phyloP scores from a whole-genome alignment of 306 rosid species.

The Ormosia semicastrata region DNA sequence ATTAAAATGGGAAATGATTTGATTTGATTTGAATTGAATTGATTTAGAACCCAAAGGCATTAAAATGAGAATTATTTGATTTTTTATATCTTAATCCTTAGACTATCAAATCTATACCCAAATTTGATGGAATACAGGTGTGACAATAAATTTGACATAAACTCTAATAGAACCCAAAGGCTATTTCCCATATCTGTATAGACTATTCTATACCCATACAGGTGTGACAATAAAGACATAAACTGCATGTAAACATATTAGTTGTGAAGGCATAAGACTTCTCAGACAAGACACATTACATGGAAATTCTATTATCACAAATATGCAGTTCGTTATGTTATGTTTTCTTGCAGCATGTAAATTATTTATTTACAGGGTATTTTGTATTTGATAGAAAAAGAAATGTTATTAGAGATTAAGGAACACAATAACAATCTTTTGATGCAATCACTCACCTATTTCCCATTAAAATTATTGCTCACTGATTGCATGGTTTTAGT shows the following conservation, averaged over 20 bases:
- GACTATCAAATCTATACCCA: too few relatives aligned
- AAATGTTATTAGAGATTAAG: background rate
- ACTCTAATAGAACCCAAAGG: background rate
- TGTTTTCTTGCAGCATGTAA: background rate
- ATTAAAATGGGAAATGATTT: too few relatives aligned
- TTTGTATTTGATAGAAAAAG: background rate
- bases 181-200: background rate
- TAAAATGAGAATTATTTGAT: too few relatives aligned
- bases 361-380: background rate
- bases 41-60: too few relatives aligned
- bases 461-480: background rate
- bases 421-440: background rate
- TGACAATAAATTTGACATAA: too few relatives aligned
- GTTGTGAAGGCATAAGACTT: background rate
- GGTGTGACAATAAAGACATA: background rate
- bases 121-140: too few relatives aligned
- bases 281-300: background rate
- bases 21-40: too few relatives aligned
- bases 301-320: background rate
- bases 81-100: too few relatives aligned
- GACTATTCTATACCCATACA: background rate
- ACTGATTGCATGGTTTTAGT: background rate
- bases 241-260: background rate
- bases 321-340: background rate
- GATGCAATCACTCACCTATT: background rate